Conservation (phyloP, 1,139 yeast genomes). For the Nakaseomyces bracarensis region DNA sequence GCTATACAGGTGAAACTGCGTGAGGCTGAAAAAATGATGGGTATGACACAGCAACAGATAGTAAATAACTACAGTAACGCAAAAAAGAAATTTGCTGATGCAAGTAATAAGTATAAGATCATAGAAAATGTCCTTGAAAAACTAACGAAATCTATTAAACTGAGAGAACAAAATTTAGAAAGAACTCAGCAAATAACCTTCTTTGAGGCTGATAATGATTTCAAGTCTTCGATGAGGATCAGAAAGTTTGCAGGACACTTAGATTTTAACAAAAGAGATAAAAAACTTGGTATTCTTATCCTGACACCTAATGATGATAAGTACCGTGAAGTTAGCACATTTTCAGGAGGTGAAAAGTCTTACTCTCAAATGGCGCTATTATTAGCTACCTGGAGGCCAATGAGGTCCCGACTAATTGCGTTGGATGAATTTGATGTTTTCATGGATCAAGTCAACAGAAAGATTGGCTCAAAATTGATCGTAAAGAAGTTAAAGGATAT, state of each 20-base stretch:
- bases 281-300: slow-evolving; percentile 47
- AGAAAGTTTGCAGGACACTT: slow-evolving; percentile 75
- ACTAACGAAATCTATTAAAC: slow-evolving; percentile 36
- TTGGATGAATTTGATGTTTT: slow-evolving; percentile 96
- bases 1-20: slow-evolving; percentile 32
- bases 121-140: slow-evolving; percentile 30
- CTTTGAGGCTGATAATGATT: slow-evolving; percentile 42
- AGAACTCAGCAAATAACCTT: slow-evolving; percentile 40
- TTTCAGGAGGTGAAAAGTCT: slow-evolving; percentile 96
- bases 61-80: slow-evolving; percentile 34
- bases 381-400: slow-evolving; percentile 85
- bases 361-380: slow-evolving; percentile 84
- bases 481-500: slow-evolving; percentile 56
- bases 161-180: slow-evolving; percentile 44
- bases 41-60: slow-evolving; percentile 39
- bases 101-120: slow-evolving; percentile 31
- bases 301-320: slow-evolving; percentile 49
- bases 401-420: slow-evolving; percentile 82
- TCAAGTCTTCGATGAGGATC: slow-evolving; percentile 50
- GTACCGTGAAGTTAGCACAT: slow-evolving; percentile 65
- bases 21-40: slow-evolving; percentile 36
- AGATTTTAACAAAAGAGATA: slow-evolving; percentile 49
- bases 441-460: slow-evolving; percentile 90
- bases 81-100: slow-evolving; percentile 32
- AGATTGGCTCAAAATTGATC: slow-evolving; percentile 68